Evolutionary conservation across 2,329 filamentous ascomycete genomes (phyloP), one percentile per base, ranked within the genome.

Genomic region (Curvularia eragrostidis): DNA sequence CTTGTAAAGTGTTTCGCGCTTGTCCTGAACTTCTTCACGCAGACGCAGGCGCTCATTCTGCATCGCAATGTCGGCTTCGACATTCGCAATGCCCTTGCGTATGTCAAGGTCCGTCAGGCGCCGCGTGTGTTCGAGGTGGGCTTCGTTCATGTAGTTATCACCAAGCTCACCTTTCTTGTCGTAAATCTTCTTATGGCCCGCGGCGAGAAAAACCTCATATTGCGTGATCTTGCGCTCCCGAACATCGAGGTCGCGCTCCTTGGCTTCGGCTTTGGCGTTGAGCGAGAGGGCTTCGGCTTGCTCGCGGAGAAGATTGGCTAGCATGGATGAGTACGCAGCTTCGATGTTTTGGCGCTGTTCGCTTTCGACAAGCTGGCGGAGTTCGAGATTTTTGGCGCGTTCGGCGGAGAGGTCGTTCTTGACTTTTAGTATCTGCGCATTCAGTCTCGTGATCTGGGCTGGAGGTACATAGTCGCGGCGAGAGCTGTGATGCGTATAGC

Each of bases 1-100:
- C 46, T 67, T 67, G 43, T 65, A 68, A 18, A 64, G 58, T 9
- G 65, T 48, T 12, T 71, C 66, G 5, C 70, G 70, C 46, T 64
- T 56, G 2, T 53, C 26, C 19, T 66, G 63, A 1, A 61, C 58
- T 0, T 52, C 48, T 30, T 67, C 66, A 12, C 58, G 64, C 0
- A 61, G 48, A 26, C 53, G 50, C 1, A 72, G 44, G 0, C 42
- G 44, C 41, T 70, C 49, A 1, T 36, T 21, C 23, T 61, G 58
- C 1, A 55, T 44, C 0, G 30, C 30, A 0, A 70, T 18, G 3
- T 62, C 58, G 1, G 26, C 58, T 4, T 65, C 47, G 1, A 55
- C 15, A 12, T 59, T 58, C 0, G 50, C 46, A 4, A 57, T 6
- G 5, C 41, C 34, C 23, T 47, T 54, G 12, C 59, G 47, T 3